Conservation (phyloP, 768 basidiomycete species). For the Dendrothele bispora region DNA sequence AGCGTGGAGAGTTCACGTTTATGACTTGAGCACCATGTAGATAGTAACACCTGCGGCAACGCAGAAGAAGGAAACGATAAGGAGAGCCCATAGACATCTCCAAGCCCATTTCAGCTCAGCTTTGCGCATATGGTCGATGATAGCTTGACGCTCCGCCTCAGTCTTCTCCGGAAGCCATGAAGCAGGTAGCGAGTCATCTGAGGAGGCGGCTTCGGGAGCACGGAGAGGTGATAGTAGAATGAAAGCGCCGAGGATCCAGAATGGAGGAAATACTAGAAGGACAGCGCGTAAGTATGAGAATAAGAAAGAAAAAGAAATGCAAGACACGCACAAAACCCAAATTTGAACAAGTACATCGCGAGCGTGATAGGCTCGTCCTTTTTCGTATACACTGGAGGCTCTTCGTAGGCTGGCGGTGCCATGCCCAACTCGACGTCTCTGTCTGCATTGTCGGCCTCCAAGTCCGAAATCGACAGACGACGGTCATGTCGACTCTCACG, state of each 20-base stretch:
- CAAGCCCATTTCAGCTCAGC: conserved; percentile 58
- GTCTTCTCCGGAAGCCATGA: conserved; percentile 61
- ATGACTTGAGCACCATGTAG: too few species aligned
- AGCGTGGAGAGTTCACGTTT: too few species aligned
- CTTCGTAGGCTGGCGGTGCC: conserved; percentile 48
- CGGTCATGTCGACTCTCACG: too few species aligned
- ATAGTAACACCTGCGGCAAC: conserved; percentile 29
- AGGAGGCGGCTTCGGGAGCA: conserved; percentile 27
- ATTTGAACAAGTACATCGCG: conserved; percentile 61
- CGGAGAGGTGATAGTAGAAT: conserved; percentile 56
- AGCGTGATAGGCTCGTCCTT: conserved; percentile 54
- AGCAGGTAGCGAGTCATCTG: conserved; percentile 19
- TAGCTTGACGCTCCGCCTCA: conserved; percentile 44
- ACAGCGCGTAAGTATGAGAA: background rate
- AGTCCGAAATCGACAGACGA: too few species aligned
- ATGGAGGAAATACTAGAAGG: conserved; percentile 54
- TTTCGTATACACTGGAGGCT: too few species aligned
- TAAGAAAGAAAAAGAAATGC: background rate
- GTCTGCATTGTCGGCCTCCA: too few species aligned
- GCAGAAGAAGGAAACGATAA: conserved; percentile 41
- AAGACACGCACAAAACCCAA: conserved; percentile 56
- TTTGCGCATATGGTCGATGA: conserved; percentile 46
- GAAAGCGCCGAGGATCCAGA: conserved; percentile 60
- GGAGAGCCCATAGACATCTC: conserved; percentile 54
- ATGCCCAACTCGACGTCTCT: too few species aligned